These are phyloP conservation scores for Austroboletus festivus DNA, from an alignment of 768 basidiomycete species.

Conservation along the genomic window DNA sequence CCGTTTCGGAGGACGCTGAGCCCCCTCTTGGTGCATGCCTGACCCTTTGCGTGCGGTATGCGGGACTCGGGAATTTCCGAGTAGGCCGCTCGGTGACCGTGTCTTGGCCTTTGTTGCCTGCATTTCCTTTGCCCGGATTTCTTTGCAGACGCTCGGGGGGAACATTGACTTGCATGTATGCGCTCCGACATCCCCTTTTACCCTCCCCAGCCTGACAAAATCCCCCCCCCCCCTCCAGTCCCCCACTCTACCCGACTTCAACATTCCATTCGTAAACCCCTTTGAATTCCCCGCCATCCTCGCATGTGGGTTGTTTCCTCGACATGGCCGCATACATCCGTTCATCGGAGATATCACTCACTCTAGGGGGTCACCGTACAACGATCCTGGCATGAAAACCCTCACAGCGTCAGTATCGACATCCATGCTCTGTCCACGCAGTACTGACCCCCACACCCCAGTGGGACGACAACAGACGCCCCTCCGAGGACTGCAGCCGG, in stretches of 20 bases:
- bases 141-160: constrained; percentile 8
- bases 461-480: constrained; percentile 16
- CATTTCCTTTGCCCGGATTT: constrained; percentile 17
- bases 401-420: constrained; percentile 19
- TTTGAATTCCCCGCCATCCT: not conserved
- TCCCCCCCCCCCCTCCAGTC: not conserved
- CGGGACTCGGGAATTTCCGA: constrained; percentile 31
- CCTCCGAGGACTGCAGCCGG: constrained; percentile 41
- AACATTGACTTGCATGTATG: constrained; percentile 11
- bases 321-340: constrained; percentile 4
- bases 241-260: constrained; percentile 6
- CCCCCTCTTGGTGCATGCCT: constrained; percentile 10
- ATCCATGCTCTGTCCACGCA: not conserved
- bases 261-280: not conserved
- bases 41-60: constrained; percentile 20
- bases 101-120: constrained; percentile 14
- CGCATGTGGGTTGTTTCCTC: constrained; percentile 22
- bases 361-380: constrained; percentile 28
- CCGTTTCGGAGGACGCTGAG: not conserved
- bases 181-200: not conserved
- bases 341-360: constrained; percentile 20
- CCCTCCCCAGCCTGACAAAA: too few relatives aligned
- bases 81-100: constrained; percentile 4
- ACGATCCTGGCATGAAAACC: constrained; percentile 16
- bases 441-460: constrained; percentile 14